These are phyloP conservation scores for Schizophyllum amplum DNA, from an alignment of 1,284 basidiomycete species.

Conservation along the genomic window DNA sequence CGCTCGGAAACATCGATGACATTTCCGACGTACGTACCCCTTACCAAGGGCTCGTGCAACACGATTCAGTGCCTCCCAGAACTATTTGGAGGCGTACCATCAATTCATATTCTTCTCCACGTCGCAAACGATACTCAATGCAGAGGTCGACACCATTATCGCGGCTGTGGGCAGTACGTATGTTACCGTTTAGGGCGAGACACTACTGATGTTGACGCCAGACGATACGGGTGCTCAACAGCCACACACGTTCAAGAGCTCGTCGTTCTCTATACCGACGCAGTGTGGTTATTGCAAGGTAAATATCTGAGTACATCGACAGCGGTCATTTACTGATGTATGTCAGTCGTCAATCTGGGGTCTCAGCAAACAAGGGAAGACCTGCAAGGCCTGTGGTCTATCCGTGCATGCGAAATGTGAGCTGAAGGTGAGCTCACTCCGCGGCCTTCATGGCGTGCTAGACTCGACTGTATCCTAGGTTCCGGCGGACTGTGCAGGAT, in stretches of 20 bases:
- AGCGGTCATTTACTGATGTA: neutral
- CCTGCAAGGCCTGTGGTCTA: conserved; percentile 68
- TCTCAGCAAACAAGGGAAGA: conserved; percentile 76
- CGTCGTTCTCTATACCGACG: conserved; percentile 77
- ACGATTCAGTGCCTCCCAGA: conserved; percentile 33
- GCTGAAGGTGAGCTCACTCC: conserved; percentile 49
- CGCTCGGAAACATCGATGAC: conserved; percentile 55
- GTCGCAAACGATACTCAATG: conserved; percentile 43
- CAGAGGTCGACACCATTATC: conserved; percentile 55
- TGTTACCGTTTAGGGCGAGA: neutral
- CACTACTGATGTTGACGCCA: conserved; percentile 20
- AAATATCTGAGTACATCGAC: conserved; percentile 11
- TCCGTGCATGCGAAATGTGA: conserved; percentile 83
- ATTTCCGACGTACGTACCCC: conserved; percentile 48
- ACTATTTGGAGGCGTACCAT: conserved; percentile 56
- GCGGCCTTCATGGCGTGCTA: conserved; percentile 3
- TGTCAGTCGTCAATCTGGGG: conserved; percentile 80
- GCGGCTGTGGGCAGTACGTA: conserved; percentile 59
- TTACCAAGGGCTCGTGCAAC: neutral
- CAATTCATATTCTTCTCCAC: conserved; percentile 47
- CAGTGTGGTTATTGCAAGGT: conserved; percentile 78
- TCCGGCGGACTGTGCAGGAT: conserved; percentile 57
- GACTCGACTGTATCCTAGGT: conserved; percentile 36
- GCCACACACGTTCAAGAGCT: conserved; percentile 76
- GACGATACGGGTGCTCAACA: conserved; percentile 64